These are phyloP conservation scores for Hippophae gyantsensis DNA, from an alignment of 306 rosid species.

Conservation along the genomic window DNA sequence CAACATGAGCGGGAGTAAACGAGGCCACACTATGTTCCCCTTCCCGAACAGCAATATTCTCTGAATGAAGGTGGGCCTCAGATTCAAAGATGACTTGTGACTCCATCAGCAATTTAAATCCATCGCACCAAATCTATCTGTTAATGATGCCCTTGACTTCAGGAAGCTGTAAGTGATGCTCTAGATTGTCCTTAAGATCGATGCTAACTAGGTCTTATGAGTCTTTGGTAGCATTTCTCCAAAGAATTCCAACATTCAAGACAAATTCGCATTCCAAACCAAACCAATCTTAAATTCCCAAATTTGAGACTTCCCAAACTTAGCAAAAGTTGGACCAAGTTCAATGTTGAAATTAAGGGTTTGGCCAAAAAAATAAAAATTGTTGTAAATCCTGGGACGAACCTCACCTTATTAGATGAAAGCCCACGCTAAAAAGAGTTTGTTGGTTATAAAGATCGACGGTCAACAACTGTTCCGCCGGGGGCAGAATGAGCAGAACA, in stretches of 20 bases:
- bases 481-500: too few species aligned
- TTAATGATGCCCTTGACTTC: constrained; percentile 13
- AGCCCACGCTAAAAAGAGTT: too few species aligned
- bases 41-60: constrained; percentile 35
- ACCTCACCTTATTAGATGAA: not conserved
- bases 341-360: not conserved
- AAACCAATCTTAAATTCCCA: not conserved
- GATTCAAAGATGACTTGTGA: constrained; percentile 27
- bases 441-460: too few species aligned
- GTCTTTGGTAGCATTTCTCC: not conserved
- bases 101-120: constrained; percentile 44
- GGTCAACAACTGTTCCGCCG: too few species aligned
- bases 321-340: too few species aligned
- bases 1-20: constrained; percentile 27
- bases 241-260: not conserved
- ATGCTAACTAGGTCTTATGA: not conserved
- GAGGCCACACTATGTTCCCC: constrained; percentile 44
- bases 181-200: not conserved
- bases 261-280: not conserved
- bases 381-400: not conserved
- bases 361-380: not conserved
- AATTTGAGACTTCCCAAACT: not conserved
- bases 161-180: constrained; percentile 3
- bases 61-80: constrained; percentile 34
- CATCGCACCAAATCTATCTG: constrained; percentile 16